Conservation (phyloP, 1,284 basidiomycete species). For the Cystobasidium pallidum region DNA sequence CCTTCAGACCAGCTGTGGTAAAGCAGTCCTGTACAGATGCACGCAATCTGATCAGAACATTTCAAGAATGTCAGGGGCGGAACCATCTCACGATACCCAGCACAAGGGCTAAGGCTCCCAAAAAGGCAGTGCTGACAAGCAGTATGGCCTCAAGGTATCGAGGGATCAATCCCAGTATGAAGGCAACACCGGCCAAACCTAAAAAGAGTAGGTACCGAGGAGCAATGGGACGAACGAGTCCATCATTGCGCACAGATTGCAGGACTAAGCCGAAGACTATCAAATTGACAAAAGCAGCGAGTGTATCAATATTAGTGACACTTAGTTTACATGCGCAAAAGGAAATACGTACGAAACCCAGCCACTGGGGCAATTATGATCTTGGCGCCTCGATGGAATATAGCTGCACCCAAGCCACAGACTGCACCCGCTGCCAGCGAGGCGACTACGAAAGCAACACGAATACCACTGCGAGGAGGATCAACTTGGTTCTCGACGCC, state of each 20-base stretch:
- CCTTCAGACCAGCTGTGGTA: conserved; percentile 85
- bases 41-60: not conserved
- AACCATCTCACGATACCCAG: conserved; percentile 23
- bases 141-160: conserved; percentile 23
- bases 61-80: not conserved
- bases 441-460: conserved; percentile 87
- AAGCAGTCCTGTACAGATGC: conserved; percentile 70
- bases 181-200: conserved; percentile 59
- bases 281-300: not conserved
- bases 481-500: conserved; percentile 80
- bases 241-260: conserved; percentile 78
- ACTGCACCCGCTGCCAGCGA: conserved; percentile 76
- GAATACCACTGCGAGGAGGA: conserved; percentile 73
- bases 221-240: conserved; percentile 73
- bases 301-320: not conserved
- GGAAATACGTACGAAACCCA: conserved; percentile 63
- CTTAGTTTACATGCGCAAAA: not conserved
- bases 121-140: conserved; percentile 23
- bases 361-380: conserved; percentile 87
- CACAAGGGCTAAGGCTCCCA: conserved; percentile 47
- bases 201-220: conserved; percentile 86
- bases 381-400: conserved; percentile 84
- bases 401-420: conserved; percentile 80
- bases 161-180: conserved; percentile 26
- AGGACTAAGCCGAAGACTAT: conserved; percentile 75